These are phyloP conservation scores for Monosiga brevicollis DNA, from an alignment of 78 protist genomes.

Conservation along the genomic window DNA sequence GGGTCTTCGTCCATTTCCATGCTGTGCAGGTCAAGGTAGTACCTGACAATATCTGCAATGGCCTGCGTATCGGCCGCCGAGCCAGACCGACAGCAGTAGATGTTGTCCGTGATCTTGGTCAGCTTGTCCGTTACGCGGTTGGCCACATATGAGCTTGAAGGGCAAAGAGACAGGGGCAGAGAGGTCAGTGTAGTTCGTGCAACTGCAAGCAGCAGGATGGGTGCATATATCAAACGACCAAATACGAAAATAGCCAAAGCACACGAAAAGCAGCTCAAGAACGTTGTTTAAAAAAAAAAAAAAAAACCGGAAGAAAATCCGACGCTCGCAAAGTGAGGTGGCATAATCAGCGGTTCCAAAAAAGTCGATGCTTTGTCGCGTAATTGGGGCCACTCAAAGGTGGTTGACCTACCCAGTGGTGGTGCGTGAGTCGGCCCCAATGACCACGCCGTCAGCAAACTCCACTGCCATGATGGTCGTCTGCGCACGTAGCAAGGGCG, in stretches of 20 bases:
- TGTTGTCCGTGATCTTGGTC: slow-evolving; percentile 68
- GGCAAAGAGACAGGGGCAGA: too few species aligned
- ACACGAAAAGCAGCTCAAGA: not conserved
- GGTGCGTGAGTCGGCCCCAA: slow-evolving; percentile 95
- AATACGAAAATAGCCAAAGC: not conserved
- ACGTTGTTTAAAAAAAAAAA: not conserved
- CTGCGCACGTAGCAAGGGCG: too few species aligned
- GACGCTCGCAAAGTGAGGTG: too few species aligned
- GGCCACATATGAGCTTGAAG: slow-evolving; percentile 82
- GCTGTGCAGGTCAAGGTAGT: slow-evolving; percentile 68
- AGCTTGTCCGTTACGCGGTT: slow-evolving; percentile 92
- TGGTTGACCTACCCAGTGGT: slow-evolving; percentile 58
- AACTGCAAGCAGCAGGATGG: slow-evolving; percentile 13
- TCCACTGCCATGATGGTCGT: slow-evolving; percentile 95
- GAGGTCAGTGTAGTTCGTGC: too few species aligned
- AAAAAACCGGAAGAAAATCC: not conserved
- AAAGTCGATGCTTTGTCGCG: too few species aligned
- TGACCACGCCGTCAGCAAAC: slow-evolving; percentile 90
- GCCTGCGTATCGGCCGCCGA: slow-evolving; percentile 98
- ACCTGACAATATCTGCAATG: slow-evolving; percentile 65
- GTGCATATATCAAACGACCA: not conserved
- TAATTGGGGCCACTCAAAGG: too few species aligned
- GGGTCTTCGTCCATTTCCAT: slow-evolving; percentile 72
- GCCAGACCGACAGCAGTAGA: slow-evolving; percentile 92
- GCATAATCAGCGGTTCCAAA: too few species aligned